These are phyloP conservation scores for Bonia amplexicaulis DNA, from an alignment of 176 grass and related monocot genomes.

Conservation along the genomic window DNA sequence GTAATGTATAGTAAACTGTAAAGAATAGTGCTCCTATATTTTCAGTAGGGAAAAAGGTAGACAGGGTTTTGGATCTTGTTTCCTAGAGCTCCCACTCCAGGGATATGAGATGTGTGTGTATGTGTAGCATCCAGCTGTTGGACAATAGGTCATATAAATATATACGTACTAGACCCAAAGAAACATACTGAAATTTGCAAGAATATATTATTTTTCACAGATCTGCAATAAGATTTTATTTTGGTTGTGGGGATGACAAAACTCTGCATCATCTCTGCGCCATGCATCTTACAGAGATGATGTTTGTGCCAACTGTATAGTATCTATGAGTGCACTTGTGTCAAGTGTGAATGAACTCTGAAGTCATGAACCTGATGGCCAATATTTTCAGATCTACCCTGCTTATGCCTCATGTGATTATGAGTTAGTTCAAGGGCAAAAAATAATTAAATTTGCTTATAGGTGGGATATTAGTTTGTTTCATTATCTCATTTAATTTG, in stretches of 20 bases:
- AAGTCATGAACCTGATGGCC: background rate
- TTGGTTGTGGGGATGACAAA: no score
- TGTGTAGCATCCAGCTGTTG: background rate
- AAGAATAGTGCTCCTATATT: background rate
- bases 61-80: constrained; percentile 1
- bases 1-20: constrained; percentile 2
- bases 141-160: background rate
- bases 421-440: background rate
- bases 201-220: background rate
- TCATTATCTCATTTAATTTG: background rate
- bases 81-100: background rate
- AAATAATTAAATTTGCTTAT: background rate
- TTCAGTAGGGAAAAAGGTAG: background rate
- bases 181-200: background rate
- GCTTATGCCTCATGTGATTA: background rate
- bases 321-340: background rate
- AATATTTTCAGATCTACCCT: background rate
- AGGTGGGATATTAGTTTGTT: background rate
- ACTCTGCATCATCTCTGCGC: background rate
- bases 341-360: background rate
- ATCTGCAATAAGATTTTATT: background rate
- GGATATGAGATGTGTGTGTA: background rate
- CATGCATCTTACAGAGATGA: background rate
- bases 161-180: background rate
- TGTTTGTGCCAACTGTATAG: background rate